Conservation (phyloP, 768 basidiomycete species). For the Pulveroboletus sp. region DNA sequence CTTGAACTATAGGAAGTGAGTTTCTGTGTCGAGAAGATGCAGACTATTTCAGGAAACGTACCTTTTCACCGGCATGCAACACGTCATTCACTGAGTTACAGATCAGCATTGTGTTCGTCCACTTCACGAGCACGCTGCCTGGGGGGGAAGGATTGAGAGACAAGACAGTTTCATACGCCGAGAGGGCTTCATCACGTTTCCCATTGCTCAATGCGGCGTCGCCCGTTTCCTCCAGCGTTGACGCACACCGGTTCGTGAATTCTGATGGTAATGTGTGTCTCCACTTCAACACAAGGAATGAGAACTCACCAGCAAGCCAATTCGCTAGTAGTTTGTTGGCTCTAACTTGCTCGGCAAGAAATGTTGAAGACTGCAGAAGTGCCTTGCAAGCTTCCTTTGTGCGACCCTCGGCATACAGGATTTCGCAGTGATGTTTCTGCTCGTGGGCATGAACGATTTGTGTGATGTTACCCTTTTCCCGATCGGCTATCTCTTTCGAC, state of each 20-base stretch:
- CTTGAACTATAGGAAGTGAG: neutral
- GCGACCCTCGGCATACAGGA: neutral
- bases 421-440: neutral
- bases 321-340: neutral
- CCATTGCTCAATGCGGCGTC: neutral
- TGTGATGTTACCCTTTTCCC: no score
- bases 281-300: no score
- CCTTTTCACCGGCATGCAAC: neutral
- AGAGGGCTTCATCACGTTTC: neutral
- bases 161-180: slow-evolving; percentile 1
- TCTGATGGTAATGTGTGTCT: neutral
- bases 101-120: neutral
- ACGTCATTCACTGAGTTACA: neutral
- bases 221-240: neutral
- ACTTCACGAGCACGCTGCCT: neutral
- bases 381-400: neutral
- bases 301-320: neutral
- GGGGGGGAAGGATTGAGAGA: neutral
- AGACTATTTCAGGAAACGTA: neutral
- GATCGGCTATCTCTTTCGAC: neutral
- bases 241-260: neutral
- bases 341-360: neutral
- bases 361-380: no score
- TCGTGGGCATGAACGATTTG: neutral
- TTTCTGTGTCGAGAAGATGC: neutral